Conservation (phyloP, 495 filamentous ascomycete genomes). For the Annulohypoxylon moriforme region DNA sequence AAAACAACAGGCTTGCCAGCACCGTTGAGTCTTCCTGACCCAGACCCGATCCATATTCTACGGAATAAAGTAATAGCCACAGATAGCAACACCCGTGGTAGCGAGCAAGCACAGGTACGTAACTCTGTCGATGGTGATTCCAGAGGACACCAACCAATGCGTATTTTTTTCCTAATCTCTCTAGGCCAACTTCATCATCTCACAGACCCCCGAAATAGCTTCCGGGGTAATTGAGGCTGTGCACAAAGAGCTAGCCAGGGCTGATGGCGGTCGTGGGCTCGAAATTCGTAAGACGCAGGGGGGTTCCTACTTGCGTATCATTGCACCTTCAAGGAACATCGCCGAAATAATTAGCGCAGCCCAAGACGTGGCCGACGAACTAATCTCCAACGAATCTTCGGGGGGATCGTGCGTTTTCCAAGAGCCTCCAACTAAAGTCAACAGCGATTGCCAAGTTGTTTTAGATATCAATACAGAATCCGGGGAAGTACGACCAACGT, state of each 20-base stretch:
- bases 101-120: constrained; percentile 7
- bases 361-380: constrained; percentile 36
- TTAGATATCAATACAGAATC: constrained; percentile 16
- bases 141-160: constrained; percentile 7
- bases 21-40: not conserved
- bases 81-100: not conserved
- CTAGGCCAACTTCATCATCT: constrained; percentile 42
- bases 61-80: not conserved
- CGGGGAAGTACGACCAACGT: constrained; percentile 17
- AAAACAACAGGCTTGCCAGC: not conserved
- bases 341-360: constrained; percentile 39
- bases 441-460: constrained; percentile 24
- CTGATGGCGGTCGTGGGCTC: constrained; percentile 1
- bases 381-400: constrained; percentile 32
- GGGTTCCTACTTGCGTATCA: constrained; percentile 30
- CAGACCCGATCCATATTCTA: not conserved
- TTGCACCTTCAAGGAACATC: constrained; percentile 17
- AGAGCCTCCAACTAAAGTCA: constrained; percentile 31
- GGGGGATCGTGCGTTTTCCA: constrained; percentile 23
- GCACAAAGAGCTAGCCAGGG: constrained; percentile 35
- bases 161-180: not conserved
- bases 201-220: constrained; percentile 26
- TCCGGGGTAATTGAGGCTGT: constrained; percentile 39
- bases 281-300: constrained; percentile 17
- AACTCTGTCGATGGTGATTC: not conserved